These are phyloP conservation scores for Rhizopus arrhizus DNA, from an alignment of 371 early-diverging fungal genomes.

Conservation along the genomic window DNA sequence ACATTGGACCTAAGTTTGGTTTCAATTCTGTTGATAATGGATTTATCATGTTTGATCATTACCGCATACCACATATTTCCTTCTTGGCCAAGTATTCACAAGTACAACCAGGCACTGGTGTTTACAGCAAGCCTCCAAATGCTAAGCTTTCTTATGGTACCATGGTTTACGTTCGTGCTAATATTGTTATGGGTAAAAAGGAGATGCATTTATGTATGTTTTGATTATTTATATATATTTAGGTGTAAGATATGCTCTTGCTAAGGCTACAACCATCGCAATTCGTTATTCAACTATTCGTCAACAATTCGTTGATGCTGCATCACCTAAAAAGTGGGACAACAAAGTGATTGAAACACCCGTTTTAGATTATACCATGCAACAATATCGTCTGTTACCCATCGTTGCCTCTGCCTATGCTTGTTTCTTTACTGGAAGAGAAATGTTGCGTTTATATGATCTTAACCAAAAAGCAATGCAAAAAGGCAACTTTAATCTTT, in stretches of 20 bases:
- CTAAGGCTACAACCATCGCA: conserved; percentile 54
- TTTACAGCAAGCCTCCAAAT: conserved; percentile 68
- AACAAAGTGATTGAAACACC: conserved; percentile 61
- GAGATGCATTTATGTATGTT: neutral
- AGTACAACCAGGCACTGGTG: conserved; percentile 68
- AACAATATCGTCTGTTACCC: conserved; percentile 75
- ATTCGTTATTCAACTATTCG: conserved; percentile 55
- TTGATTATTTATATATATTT: neutral
- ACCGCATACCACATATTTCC: conserved; percentile 76
- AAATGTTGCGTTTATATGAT: conserved; percentile 64
- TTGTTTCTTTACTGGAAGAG: conserved; percentile 67
- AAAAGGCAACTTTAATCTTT: conserved; percentile 51
- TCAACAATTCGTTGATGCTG: conserved; percentile 52
- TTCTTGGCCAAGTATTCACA: conserved; percentile 81
- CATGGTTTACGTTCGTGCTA: conserved; percentile 74
- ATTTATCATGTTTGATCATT: conserved; percentile 74
- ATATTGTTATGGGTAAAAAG: conserved; percentile 57
- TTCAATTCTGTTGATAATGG: conserved; percentile 85
- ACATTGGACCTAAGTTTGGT: conserved; percentile 91
- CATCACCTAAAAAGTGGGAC: conserved; percentile 42
- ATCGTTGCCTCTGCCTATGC: conserved; percentile 74
- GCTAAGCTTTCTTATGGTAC: conserved; percentile 77
- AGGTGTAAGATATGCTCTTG: conserved; percentile 55
- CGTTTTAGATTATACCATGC: conserved; percentile 76
- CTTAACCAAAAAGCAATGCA: conserved; percentile 59